A percentile compares a stretch with the other conserved stretches of the same genome.
These are phyloP conservation scores for Alliaria petiolata DNA, from an alignment of 345 rosid species.

Conservation along the genomic window DNA sequence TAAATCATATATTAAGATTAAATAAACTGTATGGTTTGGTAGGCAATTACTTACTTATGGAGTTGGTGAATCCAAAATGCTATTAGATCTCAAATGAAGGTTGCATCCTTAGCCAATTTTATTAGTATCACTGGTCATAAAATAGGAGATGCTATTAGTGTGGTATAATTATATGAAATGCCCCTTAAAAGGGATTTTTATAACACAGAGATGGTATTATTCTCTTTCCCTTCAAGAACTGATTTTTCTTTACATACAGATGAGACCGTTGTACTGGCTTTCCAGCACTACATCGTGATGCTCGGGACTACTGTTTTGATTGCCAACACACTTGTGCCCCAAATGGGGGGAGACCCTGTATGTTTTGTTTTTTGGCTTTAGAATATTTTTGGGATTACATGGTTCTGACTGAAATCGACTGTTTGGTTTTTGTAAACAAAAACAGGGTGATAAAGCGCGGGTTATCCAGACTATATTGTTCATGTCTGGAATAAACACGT, in stretches of 20 bases:
- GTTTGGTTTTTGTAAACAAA: slow-evolving; percentile 2
- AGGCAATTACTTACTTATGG: background rate
- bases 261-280: slow-evolving; percentile 66
- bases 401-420: slow-evolving; percentile 13
- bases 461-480: slow-evolving; percentile 79
- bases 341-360: slow-evolving; percentile 87
- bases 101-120: background rate
- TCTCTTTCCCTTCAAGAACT: background rate
- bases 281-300: slow-evolving; percentile 90
- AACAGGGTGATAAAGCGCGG: slow-evolving; percentile 85
- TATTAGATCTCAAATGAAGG: background rate
- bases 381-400: background rate
- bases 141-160: background rate
- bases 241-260: slow-evolving; percentile 44
- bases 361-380: slow-evolving; percentile 13
- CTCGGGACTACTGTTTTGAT: slow-evolving; percentile 81
- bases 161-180: background rate
- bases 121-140: background rate
- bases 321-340: slow-evolving; percentile 62
- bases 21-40: background rate
- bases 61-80: background rate
- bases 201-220: background rate
- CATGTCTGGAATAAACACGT: slow-evolving; percentile 89
- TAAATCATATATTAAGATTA: background rate
- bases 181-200: background rate